These are phyloP conservation scores for Corchorus olitorius DNA, from an alignment of 345 rosid species.

Conservation along the genomic window DNA sequence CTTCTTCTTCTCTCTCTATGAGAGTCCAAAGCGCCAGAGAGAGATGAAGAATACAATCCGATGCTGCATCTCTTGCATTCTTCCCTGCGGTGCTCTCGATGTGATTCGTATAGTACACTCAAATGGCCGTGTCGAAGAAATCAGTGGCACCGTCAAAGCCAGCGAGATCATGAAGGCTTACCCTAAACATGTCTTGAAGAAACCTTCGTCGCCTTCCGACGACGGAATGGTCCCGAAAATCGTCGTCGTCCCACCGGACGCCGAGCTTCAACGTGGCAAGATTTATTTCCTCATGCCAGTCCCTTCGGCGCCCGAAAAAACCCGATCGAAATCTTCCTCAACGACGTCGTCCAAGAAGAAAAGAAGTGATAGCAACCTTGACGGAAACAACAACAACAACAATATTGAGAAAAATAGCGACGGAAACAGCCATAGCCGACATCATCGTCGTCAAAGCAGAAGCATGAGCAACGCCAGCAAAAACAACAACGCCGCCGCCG, in stretches of 20 bases:
- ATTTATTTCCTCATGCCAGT: conserved; percentile 88
- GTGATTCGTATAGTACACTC: conserved; percentile 92
- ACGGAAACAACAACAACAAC: background rate
- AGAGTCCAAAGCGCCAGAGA: conserved; percentile 21
- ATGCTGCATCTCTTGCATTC: conserved; percentile 96
- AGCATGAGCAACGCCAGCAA: conserved; percentile 26
- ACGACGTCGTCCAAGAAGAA: conserved; percentile 24
- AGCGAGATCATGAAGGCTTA: conserved; percentile 77
- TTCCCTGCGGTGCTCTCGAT: conserved; percentile 95
- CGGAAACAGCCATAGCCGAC: conserved; percentile 19
- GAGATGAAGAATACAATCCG: conserved; percentile 81
- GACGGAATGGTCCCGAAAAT: conserved; percentile 64
- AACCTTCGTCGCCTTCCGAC: conserved; percentile 61
- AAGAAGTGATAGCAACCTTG: conserved; percentile 12
- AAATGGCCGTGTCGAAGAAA: conserved; percentile 87
- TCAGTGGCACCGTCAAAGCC: conserved; percentile 81
- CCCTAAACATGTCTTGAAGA: conserved; percentile 87
- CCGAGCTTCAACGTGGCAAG: conserved; percentile 91
- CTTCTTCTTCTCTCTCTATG: conserved; percentile 20
- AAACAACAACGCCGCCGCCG: background rate
- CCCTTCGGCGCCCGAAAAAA: conserved; percentile 39
- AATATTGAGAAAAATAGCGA: background rate
- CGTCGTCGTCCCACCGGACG: conserved; percentile 88
- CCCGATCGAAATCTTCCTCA: conserved; percentile 30
- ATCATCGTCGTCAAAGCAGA: conserved; percentile 25